Percentiles rank a stretch among this genome's conserved stretches.
Evolutionary conservation across 2,329 filamentous ascomycete species (phyloP).

Genomic region (Colletotrichum orbiculare): DNA sequence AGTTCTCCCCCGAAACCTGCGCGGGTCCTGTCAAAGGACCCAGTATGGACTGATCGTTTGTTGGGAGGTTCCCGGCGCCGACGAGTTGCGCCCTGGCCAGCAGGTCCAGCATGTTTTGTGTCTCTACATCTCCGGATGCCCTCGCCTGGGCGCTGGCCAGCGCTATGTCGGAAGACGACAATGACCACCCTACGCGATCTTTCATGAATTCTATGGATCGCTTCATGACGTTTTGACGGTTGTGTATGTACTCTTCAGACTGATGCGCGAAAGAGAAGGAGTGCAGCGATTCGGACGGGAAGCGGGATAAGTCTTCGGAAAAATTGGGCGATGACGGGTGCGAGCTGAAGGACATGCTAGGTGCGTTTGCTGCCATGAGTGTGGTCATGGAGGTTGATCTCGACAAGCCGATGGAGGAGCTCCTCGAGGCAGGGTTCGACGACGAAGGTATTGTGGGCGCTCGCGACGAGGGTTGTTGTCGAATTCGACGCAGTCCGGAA

Average conservation of each 20-base stretch:
- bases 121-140: conserved; percentile 83
- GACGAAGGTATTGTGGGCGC: conserved; percentile 72
- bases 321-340: conserved; percentile 79
- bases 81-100: conserved; percentile 84
- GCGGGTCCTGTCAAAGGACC: conserved; percentile 85
- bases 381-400: conserved; percentile 78
- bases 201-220: conserved; percentile 97
- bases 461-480: conserved; percentile 80
- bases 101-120: conserved; percentile 91
- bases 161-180: conserved; percentile 73
- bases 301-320: conserved; percentile 89
- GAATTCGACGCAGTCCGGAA: conserved; percentile 91
- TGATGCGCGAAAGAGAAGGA: conserved; percentile 98
- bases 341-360: conserved; percentile 65
- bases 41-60: conserved; percentile 53
- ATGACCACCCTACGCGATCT: conserved; percentile 85
- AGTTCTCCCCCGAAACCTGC: conserved; percentile 76
- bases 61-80: conserved; percentile 71
- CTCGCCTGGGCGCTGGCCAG: conserved; percentile 87
- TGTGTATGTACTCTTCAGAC: conserved; percentile 91
- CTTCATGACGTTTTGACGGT: conserved; percentile 91
- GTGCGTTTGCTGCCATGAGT: conserved; percentile 65
- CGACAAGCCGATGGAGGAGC: conserved; percentile 67
- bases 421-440: conserved; percentile 72
- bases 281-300: conserved; percentile 94